These are phyloP conservation scores for Plasmodium fragile DNA, from an alignment of 169 alveolate genomes.

Conservation along the genomic window DNA sequence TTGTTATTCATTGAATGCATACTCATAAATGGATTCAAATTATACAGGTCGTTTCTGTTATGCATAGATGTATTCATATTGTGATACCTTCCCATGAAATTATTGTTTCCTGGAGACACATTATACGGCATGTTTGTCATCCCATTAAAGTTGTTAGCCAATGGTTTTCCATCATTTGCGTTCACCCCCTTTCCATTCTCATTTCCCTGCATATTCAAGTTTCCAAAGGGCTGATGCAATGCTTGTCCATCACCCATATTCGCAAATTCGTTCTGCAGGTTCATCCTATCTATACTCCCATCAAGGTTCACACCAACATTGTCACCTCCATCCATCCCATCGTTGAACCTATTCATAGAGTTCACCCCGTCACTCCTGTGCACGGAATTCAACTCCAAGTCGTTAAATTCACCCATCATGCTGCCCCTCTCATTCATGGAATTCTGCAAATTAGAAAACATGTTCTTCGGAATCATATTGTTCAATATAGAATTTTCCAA, in stretches of 20 bases:
- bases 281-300: neutral
- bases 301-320: neutral
- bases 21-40: conserved; percentile 62
- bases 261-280: neutral
- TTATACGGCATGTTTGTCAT: neutral
- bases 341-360: conserved; percentile 13
- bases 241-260: neutral
- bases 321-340: neutral
- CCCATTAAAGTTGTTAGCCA: neutral
- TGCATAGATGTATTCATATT: conserved; percentile 25
- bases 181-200: neutral
- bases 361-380: conserved; percentile 12
- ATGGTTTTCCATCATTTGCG: neutral
- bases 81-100: conserved; percentile 27
- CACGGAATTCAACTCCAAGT: conserved; percentile 48
- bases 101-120: neutral
- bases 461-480: conserved; percentile 72
- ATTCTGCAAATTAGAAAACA: conserved; percentile 47
- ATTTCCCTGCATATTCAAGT: conserved; percentile 16
- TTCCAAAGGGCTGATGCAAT: conserved; percentile 11
- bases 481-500: conserved; percentile 52
- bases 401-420: conserved; percentile 28
- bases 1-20: conserved; percentile 65
- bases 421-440: conserved; percentile 41
- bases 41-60: conserved; percentile 51